Evolutionary conservation across 441 rosid genomes (phyloP).

Genomic region (Iberis amara): DNA sequence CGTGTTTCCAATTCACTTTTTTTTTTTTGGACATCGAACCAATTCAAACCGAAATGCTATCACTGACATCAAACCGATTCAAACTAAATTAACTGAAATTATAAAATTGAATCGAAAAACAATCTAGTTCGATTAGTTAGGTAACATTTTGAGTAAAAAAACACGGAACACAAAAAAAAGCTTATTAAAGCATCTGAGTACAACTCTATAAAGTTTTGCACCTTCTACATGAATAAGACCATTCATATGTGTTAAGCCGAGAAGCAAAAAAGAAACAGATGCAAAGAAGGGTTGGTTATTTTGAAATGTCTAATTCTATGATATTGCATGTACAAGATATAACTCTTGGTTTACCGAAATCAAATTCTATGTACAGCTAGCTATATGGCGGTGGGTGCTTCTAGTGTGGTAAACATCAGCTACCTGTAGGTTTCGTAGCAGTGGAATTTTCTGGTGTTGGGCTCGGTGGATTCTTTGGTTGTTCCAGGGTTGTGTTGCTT

Average conservation of each 20-base stretch:
- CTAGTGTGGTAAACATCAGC: conserved; percentile 32
- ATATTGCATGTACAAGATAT: conserved; percentile 26
- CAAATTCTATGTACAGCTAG: conserved; percentile 29
- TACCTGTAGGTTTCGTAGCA: conserved; percentile 37
- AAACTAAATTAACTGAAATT: too few species aligned
- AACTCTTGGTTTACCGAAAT: conserved; percentile 15
- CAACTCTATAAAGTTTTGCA: too few species aligned
- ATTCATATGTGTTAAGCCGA: not conserved
- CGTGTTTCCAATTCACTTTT: too few species aligned
- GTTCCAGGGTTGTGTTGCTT: conserved; percentile 41
- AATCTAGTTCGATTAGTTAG: too few species aligned
- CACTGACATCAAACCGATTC: too few species aligned
- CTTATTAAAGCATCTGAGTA: not conserved
- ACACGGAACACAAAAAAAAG: too few species aligned
- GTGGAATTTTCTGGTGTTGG: conserved; percentile 31
- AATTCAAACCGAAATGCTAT: conserved; percentile 22
- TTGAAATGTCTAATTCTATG: conserved; percentile 23
- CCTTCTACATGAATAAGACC: too few species aligned
- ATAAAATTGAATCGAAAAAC: too few species aligned
- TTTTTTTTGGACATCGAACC: too few species aligned
- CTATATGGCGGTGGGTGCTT: conserved; percentile 7
- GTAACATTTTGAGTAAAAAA: too few species aligned
- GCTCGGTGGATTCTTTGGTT: conserved; percentile 56
- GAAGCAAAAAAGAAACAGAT: conserved; percentile 4
- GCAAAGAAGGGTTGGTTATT: conserved; percentile 23